Base-by-base conservation (phyloP, 2,329 filamentous ascomycete species). In the Penicillium janthinellum region DNA sequence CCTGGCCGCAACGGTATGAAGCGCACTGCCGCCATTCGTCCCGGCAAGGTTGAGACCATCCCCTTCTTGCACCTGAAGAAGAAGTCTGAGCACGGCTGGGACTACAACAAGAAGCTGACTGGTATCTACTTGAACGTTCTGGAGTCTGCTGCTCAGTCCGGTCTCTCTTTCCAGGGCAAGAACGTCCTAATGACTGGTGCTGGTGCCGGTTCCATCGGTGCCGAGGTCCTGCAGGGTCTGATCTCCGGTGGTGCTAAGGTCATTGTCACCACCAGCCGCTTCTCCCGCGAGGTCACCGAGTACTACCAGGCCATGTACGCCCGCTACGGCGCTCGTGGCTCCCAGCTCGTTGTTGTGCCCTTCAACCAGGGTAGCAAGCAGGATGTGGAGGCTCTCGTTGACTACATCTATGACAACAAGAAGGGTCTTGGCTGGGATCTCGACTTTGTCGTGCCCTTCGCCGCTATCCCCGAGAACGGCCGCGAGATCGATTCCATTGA, bases 361-460 rank as follows among this genome's bases (percentile, higher is more conserved):
- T 99, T 99, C 86, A 99, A 99, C 79, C 93, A 97, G 78, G 95
- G 94, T 65, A 98, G 94, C 82, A 96, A 97, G 81, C 94, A 98
- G 77, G 95, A 99, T 75, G 91, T 97, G 38, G 92, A 98, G 77
- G 92, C 92, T 49, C 84, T 99, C 7, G 84, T 99, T 54, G 86
- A 97, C 62, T 99, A 98, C 82, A 96, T 99, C 74, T 99, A 97
- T 76, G 94, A 98, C 74, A 78, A 90, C 64, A 99, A 98, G 88
- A 93, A 89, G 74, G 96, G 96, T 64, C 89, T 99, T 10, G 95
- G 95, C 65, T 99, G 96, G 95, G 95, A 99, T 78, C 86, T 99
- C 39, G 95, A 99, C 79, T 96, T 89, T 75, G 89, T 99, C 63
- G 86, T 99, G 65, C 95, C 95, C 12, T 99, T 99, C 75, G 95